phyloP scores from a whole-genome alignment of 345 rosid genomes.

The Eucalyptus sp. region DNA sequence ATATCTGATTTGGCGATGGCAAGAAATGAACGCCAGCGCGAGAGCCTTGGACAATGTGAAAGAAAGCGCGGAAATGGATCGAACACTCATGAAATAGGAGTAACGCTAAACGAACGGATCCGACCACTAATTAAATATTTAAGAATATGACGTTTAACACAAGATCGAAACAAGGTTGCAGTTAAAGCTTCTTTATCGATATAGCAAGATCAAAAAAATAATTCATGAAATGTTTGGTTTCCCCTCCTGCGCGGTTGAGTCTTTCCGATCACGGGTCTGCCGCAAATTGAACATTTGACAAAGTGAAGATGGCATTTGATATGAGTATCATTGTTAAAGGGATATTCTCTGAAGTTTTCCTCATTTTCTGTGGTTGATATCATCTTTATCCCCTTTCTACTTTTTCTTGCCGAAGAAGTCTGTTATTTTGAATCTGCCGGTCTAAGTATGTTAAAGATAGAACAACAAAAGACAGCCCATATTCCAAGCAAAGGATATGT shows the following conservation, averaged over 20 bases:
- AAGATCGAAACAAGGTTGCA: background rate
- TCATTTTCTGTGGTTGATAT: background rate
- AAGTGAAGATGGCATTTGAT: background rate
- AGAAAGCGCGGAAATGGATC: background rate
- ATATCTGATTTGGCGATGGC: background rate
- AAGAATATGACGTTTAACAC: background rate
- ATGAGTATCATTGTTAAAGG: background rate
- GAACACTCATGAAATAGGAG: background rate
- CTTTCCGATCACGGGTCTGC: background rate
- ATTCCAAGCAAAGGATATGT: conserved; percentile 50
- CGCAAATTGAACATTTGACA: background rate
- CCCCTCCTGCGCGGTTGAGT: background rate
- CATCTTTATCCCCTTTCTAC: background rate
- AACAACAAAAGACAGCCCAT: conserved; percentile 18
- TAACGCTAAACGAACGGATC: background rate
- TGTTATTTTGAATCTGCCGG: background rate
- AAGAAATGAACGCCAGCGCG: background rate
- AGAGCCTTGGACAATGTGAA: background rate
- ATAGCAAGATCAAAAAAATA: background rate
- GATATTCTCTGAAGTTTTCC: background rate
- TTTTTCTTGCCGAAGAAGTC: background rate
- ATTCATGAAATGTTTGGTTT: background rate
- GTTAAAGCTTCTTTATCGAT: background rate
- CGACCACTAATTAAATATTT: background rate
- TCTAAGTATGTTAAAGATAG: background rate